Base-by-base conservation (phyloP, 164 flowering plant species). In the Hamamelis virginiana region DNA sequence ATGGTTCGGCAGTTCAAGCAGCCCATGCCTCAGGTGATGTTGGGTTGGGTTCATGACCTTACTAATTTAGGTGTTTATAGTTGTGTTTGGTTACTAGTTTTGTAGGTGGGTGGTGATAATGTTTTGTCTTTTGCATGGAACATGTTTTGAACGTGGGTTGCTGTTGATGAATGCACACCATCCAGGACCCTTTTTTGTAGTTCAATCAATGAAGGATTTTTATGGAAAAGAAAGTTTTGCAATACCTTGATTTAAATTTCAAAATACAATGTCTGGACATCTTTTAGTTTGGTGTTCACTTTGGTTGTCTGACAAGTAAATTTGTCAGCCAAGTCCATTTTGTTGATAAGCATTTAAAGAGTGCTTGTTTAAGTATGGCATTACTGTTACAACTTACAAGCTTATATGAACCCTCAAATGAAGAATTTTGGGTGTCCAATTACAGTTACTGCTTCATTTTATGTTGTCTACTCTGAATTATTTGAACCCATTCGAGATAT, bases 1-100 rank as follows among this genome's bases (percentile, higher is more conserved):
- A 81, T 63, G 82, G 78, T 26, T 72, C 80, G 1, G 76, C 66
- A 57, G 73, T 64, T 65, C 80, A 72, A 64, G 80, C 76, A 25
- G 72, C 80, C 65, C 80, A 75, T 59, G 66, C 65, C 15, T 63
- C 77, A 21, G 70, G 70, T 19, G 80, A 74, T 60, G 82, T 69
- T 56, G 78, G 76, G 58, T 72, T 66, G 44, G 78, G 67, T 25
- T 75, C 80, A 23, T 84, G 72, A 84, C 50, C 47, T 22, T 11
- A 5, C 21, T 38, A 11, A 14, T 50, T 28, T 44, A 19, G 65
- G 21, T 43, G 57, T 68, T 59, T 5, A 56, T 77, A 59, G 57
- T 73, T 56, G 51, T 62, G 27, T 62, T 60, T 64, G 46, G 52
- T 56, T 60, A 5, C 41, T 59, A 69, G 66, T 56, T 65, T 26